A percentile compares a stretch with the other conserved stretches of the same genome.
Conservation (phyloP, 202 grass and related monocot genomes). For the Bolboschoenoplectus hybrid region DNA sequence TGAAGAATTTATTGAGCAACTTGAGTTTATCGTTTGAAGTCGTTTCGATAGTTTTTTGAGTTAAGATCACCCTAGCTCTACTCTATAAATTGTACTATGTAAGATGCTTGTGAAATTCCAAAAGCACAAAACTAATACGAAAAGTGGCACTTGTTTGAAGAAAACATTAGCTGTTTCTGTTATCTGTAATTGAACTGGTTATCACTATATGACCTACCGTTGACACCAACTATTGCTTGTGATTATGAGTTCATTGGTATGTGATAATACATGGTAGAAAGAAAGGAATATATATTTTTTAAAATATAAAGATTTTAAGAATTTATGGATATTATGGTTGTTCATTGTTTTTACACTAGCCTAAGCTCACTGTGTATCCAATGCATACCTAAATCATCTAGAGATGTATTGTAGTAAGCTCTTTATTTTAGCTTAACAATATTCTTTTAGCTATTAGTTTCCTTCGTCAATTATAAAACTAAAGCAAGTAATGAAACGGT, state of each 20-base stretch:
- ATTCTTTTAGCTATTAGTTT: neutral
- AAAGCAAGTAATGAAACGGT: conserved; percentile 11
- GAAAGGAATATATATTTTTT: neutral
- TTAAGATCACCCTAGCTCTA: no score
- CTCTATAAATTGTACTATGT: no score
- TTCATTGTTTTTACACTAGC: conserved; percentile 10
- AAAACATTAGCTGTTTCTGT: neutral
- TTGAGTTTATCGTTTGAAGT: no score
- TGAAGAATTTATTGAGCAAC: no score
- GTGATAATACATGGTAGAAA: neutral
- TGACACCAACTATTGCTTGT: neutral
- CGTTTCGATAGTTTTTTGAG: no score
- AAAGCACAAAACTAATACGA: neutral
- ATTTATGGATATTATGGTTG: neutral
- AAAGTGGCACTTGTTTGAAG: neutral
- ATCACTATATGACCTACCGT: neutral
- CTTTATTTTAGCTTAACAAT: neutral
- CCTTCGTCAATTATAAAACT: conserved; percentile 21
- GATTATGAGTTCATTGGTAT: neutral
- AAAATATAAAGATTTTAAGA: neutral
- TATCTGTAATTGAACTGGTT: neutral
- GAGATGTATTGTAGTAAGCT: neutral
- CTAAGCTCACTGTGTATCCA: neutral
- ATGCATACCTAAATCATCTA: neutral
- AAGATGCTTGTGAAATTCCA: neutral